Percentiles rank a stretch among this genome's conserved stretches.
Conservation (phyloP, 768 basidiomycete species). For the Amanita rimosa region DNA sequence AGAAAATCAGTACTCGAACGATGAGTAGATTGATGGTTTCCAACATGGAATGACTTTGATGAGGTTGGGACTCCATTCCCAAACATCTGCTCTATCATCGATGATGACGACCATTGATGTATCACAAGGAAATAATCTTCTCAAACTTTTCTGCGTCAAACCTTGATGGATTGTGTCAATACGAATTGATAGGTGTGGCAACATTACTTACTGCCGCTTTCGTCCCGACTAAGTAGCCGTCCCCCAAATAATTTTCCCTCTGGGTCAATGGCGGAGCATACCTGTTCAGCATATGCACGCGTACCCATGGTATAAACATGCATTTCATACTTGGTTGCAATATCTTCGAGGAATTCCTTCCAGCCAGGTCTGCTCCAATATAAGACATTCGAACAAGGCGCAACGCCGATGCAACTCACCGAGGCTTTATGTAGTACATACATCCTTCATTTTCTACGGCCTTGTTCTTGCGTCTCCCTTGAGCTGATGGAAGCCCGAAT, state of each 20-base stretch:
- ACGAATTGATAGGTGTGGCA: background rate
- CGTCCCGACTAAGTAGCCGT: constrained; percentile 85
- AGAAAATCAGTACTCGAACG: background rate
- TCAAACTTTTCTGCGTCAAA: constrained; percentile 84
- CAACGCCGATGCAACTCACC: constrained; percentile 38
- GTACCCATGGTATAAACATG: constrained; percentile 99
- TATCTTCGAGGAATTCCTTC: constrained; percentile 59
- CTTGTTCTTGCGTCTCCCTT: constrained; percentile 49
- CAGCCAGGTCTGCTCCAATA: constrained; percentile 61
- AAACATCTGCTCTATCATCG: constrained; percentile 96
- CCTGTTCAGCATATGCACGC: constrained; percentile 90
- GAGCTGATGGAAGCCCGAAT: constrained; percentile 30
- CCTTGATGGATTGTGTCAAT: constrained; percentile 29
- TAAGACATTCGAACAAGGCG: constrained; percentile 6
- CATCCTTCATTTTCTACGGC: constrained; percentile 69
- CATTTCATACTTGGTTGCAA: constrained; percentile 86
- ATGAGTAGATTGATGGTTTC: constrained; percentile 9
- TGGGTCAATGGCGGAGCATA: constrained; percentile 91
- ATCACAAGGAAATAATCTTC: constrained; percentile 91
- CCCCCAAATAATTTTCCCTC: constrained; percentile 76
- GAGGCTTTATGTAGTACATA: constrained; percentile 96
- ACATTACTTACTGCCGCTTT: constrained; percentile 78
- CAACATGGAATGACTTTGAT: constrained; percentile 94
- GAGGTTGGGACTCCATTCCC: constrained; percentile 96
- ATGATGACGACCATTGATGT: constrained; percentile 99